Percentiles rank a stretch among this genome's conserved stretches.
These are phyloP conservation scores for Barbatosphaeria neglecta DNA, from an alignment of 495 filamentous ascomycete genomes.

Conservation along the genomic window DNA sequence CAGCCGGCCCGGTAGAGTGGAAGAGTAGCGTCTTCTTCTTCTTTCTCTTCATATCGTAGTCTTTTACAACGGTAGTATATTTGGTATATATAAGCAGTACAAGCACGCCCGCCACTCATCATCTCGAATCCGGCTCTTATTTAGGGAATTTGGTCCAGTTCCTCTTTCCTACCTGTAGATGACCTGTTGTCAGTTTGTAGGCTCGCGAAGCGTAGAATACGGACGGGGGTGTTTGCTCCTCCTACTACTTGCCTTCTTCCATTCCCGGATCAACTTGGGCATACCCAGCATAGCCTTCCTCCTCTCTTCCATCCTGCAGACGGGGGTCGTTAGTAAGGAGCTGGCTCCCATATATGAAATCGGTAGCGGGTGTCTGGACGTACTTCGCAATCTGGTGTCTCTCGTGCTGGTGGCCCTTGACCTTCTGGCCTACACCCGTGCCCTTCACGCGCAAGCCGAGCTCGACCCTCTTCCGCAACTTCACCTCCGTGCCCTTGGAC, in stretches of 20 bases:
- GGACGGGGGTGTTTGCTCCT: too few species aligned
- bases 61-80: slow-evolving; percentile 16
- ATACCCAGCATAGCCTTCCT: slow-evolving; percentile 88
- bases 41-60: slow-evolving; percentile 8
- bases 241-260: slow-evolving; percentile 77
- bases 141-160: slow-evolving; percentile 90
- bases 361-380: slow-evolving; percentile 16
- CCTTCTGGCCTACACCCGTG: slow-evolving; percentile 81
- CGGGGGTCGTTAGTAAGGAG: slow-evolving; percentile 12
- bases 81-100: slow-evolving; percentile 7
- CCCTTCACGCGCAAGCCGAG: slow-evolving; percentile 72
- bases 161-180: slow-evolving; percentile 60
- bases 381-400: slow-evolving; percentile 67
- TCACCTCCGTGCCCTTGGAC: slow-evolving; percentile 61
- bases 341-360: not conserved
- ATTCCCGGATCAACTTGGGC: slow-evolving; percentile 77
- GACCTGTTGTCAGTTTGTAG: slow-evolving; percentile 6
- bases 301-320: slow-evolving; percentile 63
- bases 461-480: slow-evolving; percentile 53
- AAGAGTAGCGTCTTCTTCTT: slow-evolving; percentile 6
- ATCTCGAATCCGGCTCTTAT: slow-evolving; percentile 17
- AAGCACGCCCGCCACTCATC: too few species aligned
- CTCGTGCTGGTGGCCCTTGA: slow-evolving; percentile 92
- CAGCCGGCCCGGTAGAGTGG: too few species aligned
- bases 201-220: not conserved